Evolutionary conservation across 768 basidiomycete species (phyloP), one percentile per base, ranked within the genome.

Genomic region (Cyathus striatus): DNA sequence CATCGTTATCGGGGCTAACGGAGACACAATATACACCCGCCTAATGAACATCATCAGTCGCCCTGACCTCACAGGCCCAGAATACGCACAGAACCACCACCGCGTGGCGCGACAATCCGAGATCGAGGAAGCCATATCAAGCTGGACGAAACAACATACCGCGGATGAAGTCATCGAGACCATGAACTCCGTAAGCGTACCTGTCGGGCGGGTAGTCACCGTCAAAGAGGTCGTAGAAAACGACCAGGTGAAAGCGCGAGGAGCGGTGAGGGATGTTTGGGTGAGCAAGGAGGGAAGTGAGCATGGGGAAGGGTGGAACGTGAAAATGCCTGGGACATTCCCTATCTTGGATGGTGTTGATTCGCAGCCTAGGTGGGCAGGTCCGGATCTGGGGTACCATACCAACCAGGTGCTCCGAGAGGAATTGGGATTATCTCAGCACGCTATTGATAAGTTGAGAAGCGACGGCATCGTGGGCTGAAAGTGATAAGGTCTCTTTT

Each of bases 1-100:
- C 54, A 68, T 84, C 41, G 80, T 86, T 50, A 83, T 86, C 49
- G 83, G 83, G 26, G 83, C 79, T 21, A 86, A 86, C 49, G 81
- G 80, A 0, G 84, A 86, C 57, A 71, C 78, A 2, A 73, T 86
- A 55, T 86, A 86, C 65, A 72, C 63, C 45, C 76, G 80, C 3
- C 66, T 85, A 46, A 87, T 86, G 84, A 57, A 59, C 26, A 68
- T 69, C 38, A 76, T 86, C 48, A 70, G 63, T 10, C 77, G 83
- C 2, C 49, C 69, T 1, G 84, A 85, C 59, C 74, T 86, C 46
- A 69, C 67, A 3, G 79, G 81, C 1, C 68, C 79, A 4, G 48
- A 55, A 7, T 82, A 76, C 49, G 64, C 70, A 37, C 65, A 71
- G 33, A 89, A 83, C 58, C 71, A 69, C 18, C 74, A 83, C 30